A percentile compares a stretch with the other conserved stretches of the same genome.
Evolutionary conservation across 2,329 filamentous ascomycete species (phyloP).

Genomic region (Oidium heveae): DNA sequence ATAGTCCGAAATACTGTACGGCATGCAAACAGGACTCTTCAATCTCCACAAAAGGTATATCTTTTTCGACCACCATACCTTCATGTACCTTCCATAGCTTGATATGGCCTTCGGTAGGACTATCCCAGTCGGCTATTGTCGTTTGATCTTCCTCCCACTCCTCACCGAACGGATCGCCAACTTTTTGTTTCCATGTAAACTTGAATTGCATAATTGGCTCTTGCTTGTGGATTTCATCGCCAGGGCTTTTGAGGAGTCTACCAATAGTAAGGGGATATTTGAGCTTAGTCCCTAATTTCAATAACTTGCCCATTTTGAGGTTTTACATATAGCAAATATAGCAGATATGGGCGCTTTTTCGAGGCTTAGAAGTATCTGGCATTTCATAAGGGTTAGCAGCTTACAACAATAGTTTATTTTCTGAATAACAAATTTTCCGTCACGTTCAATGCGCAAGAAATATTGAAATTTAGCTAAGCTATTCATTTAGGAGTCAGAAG

Average conservation of each 20-base stretch:
- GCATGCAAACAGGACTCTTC: conserved; percentile 83
- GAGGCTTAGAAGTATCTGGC: background rate
- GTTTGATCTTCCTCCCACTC: conserved; percentile 42
- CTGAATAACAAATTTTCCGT: too few species aligned
- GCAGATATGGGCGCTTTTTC: conserved; percentile 2
- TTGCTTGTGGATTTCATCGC: conserved; percentile 51
- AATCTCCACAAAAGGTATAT: conserved; percentile 42
- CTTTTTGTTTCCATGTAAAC: conserved; percentile 54
- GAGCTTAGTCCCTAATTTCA: conserved; percentile 35
- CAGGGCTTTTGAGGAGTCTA: conserved; percentile 50
- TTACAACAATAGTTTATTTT: too few species aligned
- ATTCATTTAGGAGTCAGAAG: too few species aligned
- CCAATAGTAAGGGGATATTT: conserved; percentile 88
- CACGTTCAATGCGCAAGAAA: too few species aligned
- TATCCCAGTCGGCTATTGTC: conserved; percentile 53
- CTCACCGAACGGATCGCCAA: conserved; percentile 40
- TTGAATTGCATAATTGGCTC: conserved; percentile 68
- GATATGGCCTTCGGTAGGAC: conserved; percentile 58
- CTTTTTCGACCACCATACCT: conserved; percentile 34
- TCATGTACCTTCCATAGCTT: conserved; percentile 50
- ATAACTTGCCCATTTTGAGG: conserved; percentile 19
- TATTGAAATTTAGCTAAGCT: too few species aligned
- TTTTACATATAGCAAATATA: conserved; percentile 8
- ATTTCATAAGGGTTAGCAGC: too few species aligned
- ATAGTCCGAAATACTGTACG: conserved; percentile 74